Conservation (phyloP, 352 stramenopile genomes). For the Globisporangium apiculatum region DNA sequence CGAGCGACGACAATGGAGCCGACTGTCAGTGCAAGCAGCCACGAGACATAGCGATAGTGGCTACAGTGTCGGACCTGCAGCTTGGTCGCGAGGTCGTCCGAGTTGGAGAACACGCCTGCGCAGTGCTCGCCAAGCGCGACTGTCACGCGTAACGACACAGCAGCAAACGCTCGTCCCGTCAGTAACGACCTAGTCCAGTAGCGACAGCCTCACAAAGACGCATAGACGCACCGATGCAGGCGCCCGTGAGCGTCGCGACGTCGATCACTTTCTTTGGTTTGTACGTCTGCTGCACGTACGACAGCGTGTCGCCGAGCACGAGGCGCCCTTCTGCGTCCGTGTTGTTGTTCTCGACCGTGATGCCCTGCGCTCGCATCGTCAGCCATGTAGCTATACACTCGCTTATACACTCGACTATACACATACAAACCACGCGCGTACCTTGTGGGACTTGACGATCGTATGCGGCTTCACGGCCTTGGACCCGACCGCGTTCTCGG, state of each 20-base stretch:
- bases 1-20: no score
- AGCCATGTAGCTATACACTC: not conserved
- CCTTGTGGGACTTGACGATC: slow-evolving; percentile 86
- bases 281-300: slow-evolving; percentile 85
- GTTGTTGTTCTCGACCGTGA: slow-evolving; percentile 91
- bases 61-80: slow-evolving; percentile 27
- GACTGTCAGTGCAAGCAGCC: not conserved
- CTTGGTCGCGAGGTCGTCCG: slow-evolving; percentile 68
- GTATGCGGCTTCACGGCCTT: slow-evolving; percentile 83
- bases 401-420: no score
- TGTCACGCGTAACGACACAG: slow-evolving; percentile 9
- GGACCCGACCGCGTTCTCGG: slow-evolving; percentile 83
- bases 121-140: slow-evolving; percentile 86
- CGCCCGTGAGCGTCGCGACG: slow-evolving; percentile 90
- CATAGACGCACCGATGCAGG: slow-evolving; percentile 55
- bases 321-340: slow-evolving; percentile 91
- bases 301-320: slow-evolving; percentile 86
- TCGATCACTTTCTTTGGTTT: slow-evolving; percentile 91
- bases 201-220: no score
- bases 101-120: slow-evolving; percentile 91
- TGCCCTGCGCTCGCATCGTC: slow-evolving; percentile 22
- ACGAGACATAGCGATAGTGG: not conserved
- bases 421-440: not conserved
- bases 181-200: not conserved
- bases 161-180: not conserved